phyloP scores from a whole-genome alignment of 441 rosid species.

The Cnidoscolus chayamansa region DNA sequence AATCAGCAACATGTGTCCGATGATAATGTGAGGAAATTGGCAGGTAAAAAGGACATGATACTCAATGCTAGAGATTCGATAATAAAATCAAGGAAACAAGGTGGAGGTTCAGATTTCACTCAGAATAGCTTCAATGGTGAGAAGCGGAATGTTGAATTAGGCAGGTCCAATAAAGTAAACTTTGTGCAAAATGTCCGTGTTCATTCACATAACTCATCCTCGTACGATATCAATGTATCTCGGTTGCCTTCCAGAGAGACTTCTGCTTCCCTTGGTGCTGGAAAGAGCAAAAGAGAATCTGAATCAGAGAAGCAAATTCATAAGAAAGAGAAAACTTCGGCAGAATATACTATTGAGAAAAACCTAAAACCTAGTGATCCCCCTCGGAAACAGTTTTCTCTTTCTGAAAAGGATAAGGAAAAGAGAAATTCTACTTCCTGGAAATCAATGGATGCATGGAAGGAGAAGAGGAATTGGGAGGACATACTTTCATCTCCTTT shows the following conservation, averaged over 20 bases:
- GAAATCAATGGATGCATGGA: conserved; percentile 83
- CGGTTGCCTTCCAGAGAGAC: conserved; percentile 36
- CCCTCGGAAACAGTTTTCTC: conserved; percentile 37
- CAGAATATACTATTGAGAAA: conserved; percentile 41
- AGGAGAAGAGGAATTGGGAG: conserved; percentile 81
- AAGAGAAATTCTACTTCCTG: conserved; percentile 47
- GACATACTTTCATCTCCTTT: conserved; percentile 70
- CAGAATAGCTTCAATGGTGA: conserved; percentile 31
- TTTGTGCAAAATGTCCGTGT: conserved; percentile 32
- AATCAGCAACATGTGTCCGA: conserved; percentile 26
- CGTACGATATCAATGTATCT: conserved; percentile 31
- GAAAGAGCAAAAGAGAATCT: conserved; percentile 52
- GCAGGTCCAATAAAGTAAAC: conserved; percentile 41
- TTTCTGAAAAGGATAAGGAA: conserved; percentile 54
- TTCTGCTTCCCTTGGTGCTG: conserved; percentile 33
- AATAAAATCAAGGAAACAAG: conserved; percentile 34
- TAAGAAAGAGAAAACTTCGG: conserved; percentile 43
- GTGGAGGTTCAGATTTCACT: conserved; percentile 31
- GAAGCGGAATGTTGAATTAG: conserved; percentile 32
- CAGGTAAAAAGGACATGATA: conserved; percentile 27
- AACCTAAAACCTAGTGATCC: conserved; percentile 40
- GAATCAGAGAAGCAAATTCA: conserved; percentile 41
- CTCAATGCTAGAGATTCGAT: conserved; percentile 29
- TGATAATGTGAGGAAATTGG: conserved; percentile 31
- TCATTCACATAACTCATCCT: conserved; percentile 29